Conservation (phyloP, 495 filamentous ascomycete genomes). For the Penicillium subrubescens region DNA sequence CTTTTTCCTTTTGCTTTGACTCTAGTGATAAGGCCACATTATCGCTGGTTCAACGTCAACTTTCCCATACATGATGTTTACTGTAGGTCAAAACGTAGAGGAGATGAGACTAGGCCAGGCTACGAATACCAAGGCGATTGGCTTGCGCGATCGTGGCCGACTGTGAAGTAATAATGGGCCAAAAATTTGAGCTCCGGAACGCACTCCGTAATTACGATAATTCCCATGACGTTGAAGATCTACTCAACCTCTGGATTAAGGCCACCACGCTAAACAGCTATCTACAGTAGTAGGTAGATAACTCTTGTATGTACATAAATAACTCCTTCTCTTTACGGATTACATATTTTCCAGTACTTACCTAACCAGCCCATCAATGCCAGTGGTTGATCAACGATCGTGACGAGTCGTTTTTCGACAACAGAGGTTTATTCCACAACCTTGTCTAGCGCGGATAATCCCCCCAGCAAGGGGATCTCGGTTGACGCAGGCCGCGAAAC, state of each 20-base stretch:
- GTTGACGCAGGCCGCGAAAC: neutral
- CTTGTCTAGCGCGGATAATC: neutral
- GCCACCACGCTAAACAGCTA: neutral
- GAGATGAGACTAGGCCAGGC: neutral
- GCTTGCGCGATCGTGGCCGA: slow-evolving; percentile 3
- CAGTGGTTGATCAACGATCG: neutral
- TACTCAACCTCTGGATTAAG: neutral
- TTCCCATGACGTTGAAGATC: neutral
- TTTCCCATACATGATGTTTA: neutral
- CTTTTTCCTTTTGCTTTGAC: neutral
- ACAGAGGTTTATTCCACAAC: neutral
- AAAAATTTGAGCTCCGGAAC: neutral
- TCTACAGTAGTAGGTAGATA: neutral
- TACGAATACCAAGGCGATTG: neutral
- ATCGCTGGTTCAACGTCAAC: neutral
- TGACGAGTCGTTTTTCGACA: neutral
- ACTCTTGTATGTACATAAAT: neutral
- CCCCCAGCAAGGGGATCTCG: slow-evolving; percentile 4
- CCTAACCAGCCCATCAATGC: neutral
- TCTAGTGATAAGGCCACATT: neutral
- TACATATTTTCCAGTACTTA: neutral
- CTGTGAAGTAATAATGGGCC: slow-evolving; percentile 4
- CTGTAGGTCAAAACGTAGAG: neutral
- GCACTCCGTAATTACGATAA: neutral
- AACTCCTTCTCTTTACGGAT: neutral